Evolutionary conservation across 2,329 filamentous ascomycete genomes (phyloP).

Genomic region (Neonectria coccinea): DNA sequence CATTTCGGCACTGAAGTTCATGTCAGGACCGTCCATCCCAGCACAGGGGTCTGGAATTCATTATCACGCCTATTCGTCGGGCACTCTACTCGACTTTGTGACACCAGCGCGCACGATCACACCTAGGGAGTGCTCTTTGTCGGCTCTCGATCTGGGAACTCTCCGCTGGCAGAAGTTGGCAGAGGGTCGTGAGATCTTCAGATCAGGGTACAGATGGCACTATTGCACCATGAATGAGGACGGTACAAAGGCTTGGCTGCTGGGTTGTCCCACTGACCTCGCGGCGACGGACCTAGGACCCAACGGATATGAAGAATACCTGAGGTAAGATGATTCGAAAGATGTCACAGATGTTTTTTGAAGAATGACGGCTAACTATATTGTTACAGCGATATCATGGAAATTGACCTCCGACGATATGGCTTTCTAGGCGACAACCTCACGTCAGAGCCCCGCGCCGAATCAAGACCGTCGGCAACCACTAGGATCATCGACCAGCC

Average conservation of each 20-base stretch:
- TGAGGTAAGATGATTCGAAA: constrained; percentile 62
- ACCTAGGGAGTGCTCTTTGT: constrained; percentile 88
- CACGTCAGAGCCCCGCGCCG: constrained; percentile 64
- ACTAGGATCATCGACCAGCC: constrained; percentile 63
- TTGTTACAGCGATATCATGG: constrained; percentile 79
- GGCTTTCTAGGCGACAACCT: constrained; percentile 88
- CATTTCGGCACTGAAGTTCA: constrained; percentile 90
- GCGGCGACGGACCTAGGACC: constrained; percentile 73
- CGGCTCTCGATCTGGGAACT: constrained; percentile 86
- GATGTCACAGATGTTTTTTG: too few species aligned
- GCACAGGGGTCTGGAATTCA: constrained; percentile 92
- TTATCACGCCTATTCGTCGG: constrained; percentile 95
- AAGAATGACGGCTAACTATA: constrained; percentile 32
- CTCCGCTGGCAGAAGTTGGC: constrained; percentile 95
- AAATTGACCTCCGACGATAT: constrained; percentile 91
- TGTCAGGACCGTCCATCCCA: constrained; percentile 83
- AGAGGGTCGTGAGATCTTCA: constrained; percentile 94
- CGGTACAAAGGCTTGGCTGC: constrained; percentile 94
- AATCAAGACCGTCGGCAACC: constrained; percentile 62
- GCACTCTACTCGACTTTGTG: constrained; percentile 91
- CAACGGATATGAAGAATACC: constrained; percentile 85
- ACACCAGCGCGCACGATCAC: constrained; percentile 91
- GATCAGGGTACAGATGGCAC: constrained; percentile 93
- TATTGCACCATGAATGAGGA: constrained; percentile 97
- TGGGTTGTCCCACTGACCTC: constrained; percentile 88